These are phyloP conservation scores for Edaphochlamys debaryana DNA, from an alignment of 139 green algal genomes.

Conservation along the genomic window DNA sequence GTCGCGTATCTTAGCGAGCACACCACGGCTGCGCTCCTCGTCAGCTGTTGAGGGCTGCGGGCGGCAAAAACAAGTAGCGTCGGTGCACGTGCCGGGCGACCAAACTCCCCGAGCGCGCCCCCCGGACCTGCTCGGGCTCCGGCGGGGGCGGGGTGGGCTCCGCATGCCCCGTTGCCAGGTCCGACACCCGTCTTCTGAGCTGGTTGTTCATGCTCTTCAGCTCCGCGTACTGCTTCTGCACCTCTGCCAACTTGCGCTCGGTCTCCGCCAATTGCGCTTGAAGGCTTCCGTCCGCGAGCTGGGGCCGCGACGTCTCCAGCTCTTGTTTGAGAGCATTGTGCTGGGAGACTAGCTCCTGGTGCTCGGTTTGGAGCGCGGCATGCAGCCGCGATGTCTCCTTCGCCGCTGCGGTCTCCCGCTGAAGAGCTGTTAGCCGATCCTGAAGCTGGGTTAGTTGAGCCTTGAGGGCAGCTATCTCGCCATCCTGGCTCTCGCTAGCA, in stretches of 20 bases:
- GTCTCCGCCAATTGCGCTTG: slow-evolving; percentile 12
- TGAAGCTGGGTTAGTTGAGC: slow-evolving; percentile 26
- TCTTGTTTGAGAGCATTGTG: slow-evolving; percentile 13
- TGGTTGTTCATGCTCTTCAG: slow-evolving; percentile 39
- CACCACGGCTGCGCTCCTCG: not conserved
- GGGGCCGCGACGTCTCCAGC: not conserved
- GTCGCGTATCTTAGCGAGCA: slow-evolving; percentile 19
- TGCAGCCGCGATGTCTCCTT: slow-evolving; percentile 1
- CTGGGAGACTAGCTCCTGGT: not conserved
- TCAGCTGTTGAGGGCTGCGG: not conserved
- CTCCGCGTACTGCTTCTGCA: slow-evolving; percentile 23
- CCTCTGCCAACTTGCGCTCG: slow-evolving; percentile 27
- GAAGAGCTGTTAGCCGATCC: slow-evolving; percentile 9
- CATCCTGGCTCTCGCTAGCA: no score
- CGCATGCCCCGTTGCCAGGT: slow-evolving; percentile 30
- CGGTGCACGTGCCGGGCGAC: no score
- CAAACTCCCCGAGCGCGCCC: no score
- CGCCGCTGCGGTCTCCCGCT: not conserved
- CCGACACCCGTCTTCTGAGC: slow-evolving; percentile 27
- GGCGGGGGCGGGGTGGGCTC: slow-evolving; percentile 7
- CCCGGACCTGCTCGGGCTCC: not conserved
- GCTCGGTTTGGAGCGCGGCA: slow-evolving; percentile 6
- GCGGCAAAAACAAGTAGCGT: no score
- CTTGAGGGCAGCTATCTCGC: slow-evolving; percentile 19
- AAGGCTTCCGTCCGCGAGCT: not conserved